Evolutionary conservation across 1,139 yeast genomes (phyloP).

Genomic region (Zygoascus hellenicus): DNA sequence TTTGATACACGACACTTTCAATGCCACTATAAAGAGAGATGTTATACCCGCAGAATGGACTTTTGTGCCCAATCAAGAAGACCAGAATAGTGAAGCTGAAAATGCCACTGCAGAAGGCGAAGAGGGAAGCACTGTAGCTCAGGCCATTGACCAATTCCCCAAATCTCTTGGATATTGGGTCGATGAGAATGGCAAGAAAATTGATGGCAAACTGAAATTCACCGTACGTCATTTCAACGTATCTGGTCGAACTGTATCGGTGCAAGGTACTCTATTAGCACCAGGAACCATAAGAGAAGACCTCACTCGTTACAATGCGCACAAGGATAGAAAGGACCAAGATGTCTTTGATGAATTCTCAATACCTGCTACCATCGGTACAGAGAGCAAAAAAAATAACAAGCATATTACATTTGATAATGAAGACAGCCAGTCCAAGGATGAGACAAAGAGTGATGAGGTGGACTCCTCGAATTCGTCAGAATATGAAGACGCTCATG

Average conservation of each 20-base stretch:
- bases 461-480: constrained; percentile 1
- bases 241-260: constrained; percentile 73
- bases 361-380: constrained; percentile 10
- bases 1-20: constrained; percentile 85
- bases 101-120: constrained; percentile 24
- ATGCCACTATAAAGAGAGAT: constrained; percentile 82
- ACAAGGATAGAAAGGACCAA: neutral
- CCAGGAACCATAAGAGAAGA: constrained; percentile 53
- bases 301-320: constrained; percentile 20
- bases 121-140: constrained; percentile 11
- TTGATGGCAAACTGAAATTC: constrained; percentile 78
- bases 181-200: constrained; percentile 62
- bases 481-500: constrained; percentile 7
- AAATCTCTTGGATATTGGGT: constrained; percentile 80
- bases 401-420: constrained; percentile 8
- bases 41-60: constrained; percentile 80
- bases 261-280: constrained; percentile 73
- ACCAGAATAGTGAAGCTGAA: constrained; percentile 28
- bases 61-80: constrained; percentile 72
- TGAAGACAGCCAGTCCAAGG: neutral
- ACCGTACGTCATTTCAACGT: constrained; percentile 67
- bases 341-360: constrained; percentile 11
- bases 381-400: neutral
- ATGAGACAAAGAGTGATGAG: neutral
- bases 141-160: constrained; percentile 25